Evolutionary conservation across 2,329 filamentous ascomycete species (phyloP), one percentile per base, ranked within the genome.

Genomic region (Metarhizium guizhouense): DNA sequence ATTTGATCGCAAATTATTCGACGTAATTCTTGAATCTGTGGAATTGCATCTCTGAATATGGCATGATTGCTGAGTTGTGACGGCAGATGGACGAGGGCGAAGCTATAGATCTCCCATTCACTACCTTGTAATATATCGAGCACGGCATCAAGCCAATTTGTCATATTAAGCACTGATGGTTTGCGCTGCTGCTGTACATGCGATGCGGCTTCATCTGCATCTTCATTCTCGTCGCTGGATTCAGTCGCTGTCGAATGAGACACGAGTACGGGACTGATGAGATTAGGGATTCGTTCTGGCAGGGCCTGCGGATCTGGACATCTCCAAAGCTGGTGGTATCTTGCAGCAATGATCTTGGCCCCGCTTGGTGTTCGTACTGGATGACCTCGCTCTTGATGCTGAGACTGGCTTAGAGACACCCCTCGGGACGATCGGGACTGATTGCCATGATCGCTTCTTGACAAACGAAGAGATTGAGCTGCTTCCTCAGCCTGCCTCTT

Each of bases 101-200:
- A 96, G 70, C 90, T 93, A 75, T 95, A 96, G 1, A 95, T 76
- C 67, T 97, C 91, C 92, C 93, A 97, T 59, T 94, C 86, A 51
- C 83, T 82, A 45, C 86, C 87, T 55, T 84, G 80, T 47, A 95
- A 73, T n/a, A 94, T 74, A n/a, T 78, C 77, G 30, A 90, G 81
- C 42, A 95, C 77, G 11, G 84, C 79, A 59, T 92, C 87, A n/a
- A 95, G 77, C 88, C 90, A 96, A 45, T 78, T 70, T 14, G 79
- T 77, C 50, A 87, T 78, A 54, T 83, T 79, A 54, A 90, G 72
- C 7, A 78, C 70, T 2, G 51, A 57, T 14, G 36, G 40, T 30
- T 47, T 53, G 43, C 73, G 70, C n/a, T 72, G 67, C 55, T 70
- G 70, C 55, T 70, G 70, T 50, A 69, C 63, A 54, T 67, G 69